phyloP scores from a whole-genome alignment of 1,139 yeast species.

The Diutina pseudorugosa region DNA sequence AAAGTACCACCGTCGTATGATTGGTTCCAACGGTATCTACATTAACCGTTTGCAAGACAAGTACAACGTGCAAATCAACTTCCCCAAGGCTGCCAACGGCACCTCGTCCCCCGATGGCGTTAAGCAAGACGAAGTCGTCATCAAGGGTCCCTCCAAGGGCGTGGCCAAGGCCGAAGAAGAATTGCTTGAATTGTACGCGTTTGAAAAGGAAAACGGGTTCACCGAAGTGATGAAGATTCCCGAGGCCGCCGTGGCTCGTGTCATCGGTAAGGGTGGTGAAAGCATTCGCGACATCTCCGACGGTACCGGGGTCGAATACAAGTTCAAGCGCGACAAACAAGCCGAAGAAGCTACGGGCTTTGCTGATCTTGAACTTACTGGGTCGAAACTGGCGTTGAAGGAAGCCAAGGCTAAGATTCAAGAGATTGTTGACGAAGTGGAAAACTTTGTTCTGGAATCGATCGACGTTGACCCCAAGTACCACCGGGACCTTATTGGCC shows the following conservation, averaged over 20 bases:
- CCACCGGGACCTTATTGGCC: slow-evolving; percentile 74
- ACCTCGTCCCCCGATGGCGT: slow-evolving; percentile 18
- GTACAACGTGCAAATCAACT: slow-evolving; percentile 70
- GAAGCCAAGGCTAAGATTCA: slow-evolving; percentile 57
- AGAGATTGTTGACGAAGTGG: slow-evolving; percentile 52
- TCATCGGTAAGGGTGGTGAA: slow-evolving; percentile 86
- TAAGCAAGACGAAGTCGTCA: slow-evolving; percentile 51
- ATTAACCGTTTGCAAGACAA: slow-evolving; percentile 82
- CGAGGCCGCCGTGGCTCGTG: slow-evolving; percentile 58
- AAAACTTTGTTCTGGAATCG: slow-evolving; percentile 50
- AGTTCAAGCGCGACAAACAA: slow-evolving; percentile 38
- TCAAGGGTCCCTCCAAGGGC: slow-evolving; percentile 88
- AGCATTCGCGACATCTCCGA: slow-evolving; percentile 74
- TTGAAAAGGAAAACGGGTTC: slow-evolving; percentile 81
- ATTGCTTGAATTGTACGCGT: slow-evolving; percentile 69
- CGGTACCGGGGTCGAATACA: slow-evolving; percentile 66
- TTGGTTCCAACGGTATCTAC: slow-evolving; percentile 76
- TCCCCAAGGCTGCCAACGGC: slow-evolving; percentile 31
- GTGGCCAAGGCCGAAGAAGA: slow-evolving; percentile 82
- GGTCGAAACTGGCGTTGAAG: slow-evolving; percentile 70
- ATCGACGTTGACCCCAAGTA: slow-evolving; percentile 67
- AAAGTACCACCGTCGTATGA: slow-evolving; percentile 69
- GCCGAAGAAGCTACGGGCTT: slow-evolving; percentile 23
- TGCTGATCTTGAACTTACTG: slow-evolving; percentile 61
- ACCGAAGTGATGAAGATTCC: slow-evolving; percentile 56